These are phyloP conservation scores for Rhododendron henanense DNA, from an alignment of 148 eudicot species.

Conservation along the genomic window DNA sequence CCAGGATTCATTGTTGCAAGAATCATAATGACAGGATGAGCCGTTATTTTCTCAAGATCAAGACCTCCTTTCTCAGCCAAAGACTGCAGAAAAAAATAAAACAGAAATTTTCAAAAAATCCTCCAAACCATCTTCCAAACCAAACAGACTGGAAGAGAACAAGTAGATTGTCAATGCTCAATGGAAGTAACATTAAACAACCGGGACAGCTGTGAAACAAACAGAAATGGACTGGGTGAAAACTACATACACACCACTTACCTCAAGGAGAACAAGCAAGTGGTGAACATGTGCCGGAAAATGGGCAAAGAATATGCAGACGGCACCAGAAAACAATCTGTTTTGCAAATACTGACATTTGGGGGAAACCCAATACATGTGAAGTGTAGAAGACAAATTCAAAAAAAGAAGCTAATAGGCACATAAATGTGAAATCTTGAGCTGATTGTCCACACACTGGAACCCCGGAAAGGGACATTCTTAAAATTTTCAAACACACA, in stretches of 20 bases:
- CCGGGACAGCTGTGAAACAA: background rate
- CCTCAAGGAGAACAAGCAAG: background rate
- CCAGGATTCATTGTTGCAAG: constrained; percentile 99
- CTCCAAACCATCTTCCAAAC: background rate
- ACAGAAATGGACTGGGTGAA: background rate
- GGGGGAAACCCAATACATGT: background rate
- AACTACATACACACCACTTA: background rate
- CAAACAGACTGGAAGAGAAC: background rate
- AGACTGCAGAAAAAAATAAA: constrained; percentile 35
- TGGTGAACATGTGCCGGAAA: background rate
- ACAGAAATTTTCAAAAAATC: background rate
- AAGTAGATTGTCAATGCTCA: background rate
- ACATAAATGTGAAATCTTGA: background rate
- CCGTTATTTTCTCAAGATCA: constrained; percentile 64
- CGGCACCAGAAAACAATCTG: background rate
- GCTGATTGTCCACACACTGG: background rate
- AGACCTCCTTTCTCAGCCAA: constrained; percentile 97
- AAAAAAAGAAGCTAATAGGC: background rate
- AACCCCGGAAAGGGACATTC: background rate
- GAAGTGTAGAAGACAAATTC: background rate
- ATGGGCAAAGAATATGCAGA: background rate
- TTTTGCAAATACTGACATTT: background rate
- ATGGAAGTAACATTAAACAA: background rate
- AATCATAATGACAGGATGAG: constrained; percentile 80
- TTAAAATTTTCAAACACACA: too few species aligned